phyloP scores from a whole-genome alignment of 2,329 filamentous ascomycete genomes.

The Xylariales sp. region DNA sequence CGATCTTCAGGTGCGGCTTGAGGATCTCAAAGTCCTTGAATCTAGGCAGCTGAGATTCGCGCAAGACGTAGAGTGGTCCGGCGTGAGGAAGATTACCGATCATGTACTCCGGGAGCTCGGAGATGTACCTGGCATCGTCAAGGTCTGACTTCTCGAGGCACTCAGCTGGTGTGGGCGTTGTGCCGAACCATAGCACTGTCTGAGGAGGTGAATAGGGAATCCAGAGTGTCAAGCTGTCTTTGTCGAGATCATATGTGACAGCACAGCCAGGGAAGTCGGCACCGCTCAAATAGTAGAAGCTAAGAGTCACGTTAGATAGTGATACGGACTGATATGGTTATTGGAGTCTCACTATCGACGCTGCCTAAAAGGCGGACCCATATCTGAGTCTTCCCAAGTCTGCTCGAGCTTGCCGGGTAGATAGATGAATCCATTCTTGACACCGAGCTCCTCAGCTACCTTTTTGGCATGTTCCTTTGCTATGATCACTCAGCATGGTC shows the following conservation, averaged over 20 bases:
- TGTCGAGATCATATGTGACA: constrained; percentile 52
- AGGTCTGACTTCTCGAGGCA: constrained; percentile 61
- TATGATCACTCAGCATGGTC: constrained; percentile 19
- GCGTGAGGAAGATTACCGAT: constrained; percentile 37
- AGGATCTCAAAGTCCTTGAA: constrained; percentile 22
- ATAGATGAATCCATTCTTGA: constrained; percentile 48
- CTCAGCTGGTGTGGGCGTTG: constrained; percentile 54
- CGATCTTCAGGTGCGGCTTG: constrained; percentile 32
- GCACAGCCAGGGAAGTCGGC: constrained; percentile 49
- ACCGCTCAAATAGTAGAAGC: constrained; percentile 57
- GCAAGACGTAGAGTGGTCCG: constrained; percentile 39
- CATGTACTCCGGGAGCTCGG: constrained; percentile 45
- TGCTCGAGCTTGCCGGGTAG: constrained; percentile 47
- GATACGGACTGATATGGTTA: not conserved
- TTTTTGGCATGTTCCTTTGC: constrained; percentile 55
- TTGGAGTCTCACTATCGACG: constrained; percentile 48
- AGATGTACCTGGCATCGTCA: constrained; percentile 61
- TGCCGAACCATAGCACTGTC: constrained; percentile 60
- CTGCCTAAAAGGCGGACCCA: constrained; percentile 51
- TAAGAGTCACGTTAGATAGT: constrained; percentile 20
- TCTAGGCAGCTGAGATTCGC: constrained; percentile 38
- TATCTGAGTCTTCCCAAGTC: constrained; percentile 55
- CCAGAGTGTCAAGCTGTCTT: constrained; percentile 66
- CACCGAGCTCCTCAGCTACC: constrained; percentile 46
- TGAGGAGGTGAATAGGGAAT: constrained; percentile 63